A percentile compares a stretch with the other conserved stretches of the same genome.
Conservation (phyloP, 192 early-diverging fungal genomes). For the Backusella luteola region DNA sequence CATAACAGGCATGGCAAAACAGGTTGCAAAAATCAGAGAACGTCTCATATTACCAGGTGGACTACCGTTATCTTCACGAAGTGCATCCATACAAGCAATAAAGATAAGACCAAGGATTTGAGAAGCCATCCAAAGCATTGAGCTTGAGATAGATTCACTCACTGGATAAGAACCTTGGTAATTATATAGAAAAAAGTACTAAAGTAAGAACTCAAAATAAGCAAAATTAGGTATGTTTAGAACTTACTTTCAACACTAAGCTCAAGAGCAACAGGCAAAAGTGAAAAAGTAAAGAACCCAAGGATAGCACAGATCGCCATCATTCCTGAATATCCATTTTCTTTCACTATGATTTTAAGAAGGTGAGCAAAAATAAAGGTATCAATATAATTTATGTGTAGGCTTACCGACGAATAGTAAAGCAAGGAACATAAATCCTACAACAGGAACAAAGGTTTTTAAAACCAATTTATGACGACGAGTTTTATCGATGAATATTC, state of each 20-base stretch:
- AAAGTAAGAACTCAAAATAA: not conserved
- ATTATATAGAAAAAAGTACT: not conserved
- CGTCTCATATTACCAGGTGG: slow-evolving; percentile 28
- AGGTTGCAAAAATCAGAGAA: slow-evolving; percentile 23
- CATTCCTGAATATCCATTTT: slow-evolving; percentile 15
- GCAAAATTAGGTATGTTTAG: not conserved
- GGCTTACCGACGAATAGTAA: slow-evolving; percentile 44
- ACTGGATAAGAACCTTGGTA: slow-evolving; percentile 31
- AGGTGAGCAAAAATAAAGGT: not conserved
- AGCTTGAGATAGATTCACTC: slow-evolving; percentile 30
- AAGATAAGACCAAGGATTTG: slow-evolving; percentile 34
- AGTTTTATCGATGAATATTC: slow-evolving; percentile 51
- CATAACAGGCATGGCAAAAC: slow-evolving; percentile 18
- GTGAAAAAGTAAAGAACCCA: slow-evolving; percentile 31
- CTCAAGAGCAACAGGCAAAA: slow-evolving; percentile 33
- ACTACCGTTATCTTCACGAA: slow-evolving; percentile 21
- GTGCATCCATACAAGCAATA: slow-evolving; percentile 15
- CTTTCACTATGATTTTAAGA: slow-evolving; percentile 36
- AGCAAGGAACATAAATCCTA: slow-evolving; percentile 42
- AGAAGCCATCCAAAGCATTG: slow-evolving; percentile 28
- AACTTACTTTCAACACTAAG: slow-evolving; percentile 38
- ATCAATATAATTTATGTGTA: not conserved
- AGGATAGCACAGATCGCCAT: slow-evolving; percentile 26
- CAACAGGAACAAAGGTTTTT: slow-evolving; percentile 43
- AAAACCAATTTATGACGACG: slow-evolving; percentile 49